Conservation (phyloP, 192 early-diverging fungal genomes). For the Backusella macrospora region DNA sequence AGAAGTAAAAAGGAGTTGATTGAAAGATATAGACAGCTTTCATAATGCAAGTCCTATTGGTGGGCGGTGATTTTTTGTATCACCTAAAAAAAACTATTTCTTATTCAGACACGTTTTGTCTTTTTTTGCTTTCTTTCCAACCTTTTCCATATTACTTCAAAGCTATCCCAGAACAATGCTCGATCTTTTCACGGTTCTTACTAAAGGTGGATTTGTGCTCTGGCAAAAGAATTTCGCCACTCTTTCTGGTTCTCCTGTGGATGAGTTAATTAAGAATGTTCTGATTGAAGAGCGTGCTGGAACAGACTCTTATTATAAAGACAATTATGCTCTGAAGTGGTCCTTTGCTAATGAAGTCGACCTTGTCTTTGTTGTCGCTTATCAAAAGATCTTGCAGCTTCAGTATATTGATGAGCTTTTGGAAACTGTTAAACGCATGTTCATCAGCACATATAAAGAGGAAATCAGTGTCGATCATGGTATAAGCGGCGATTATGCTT, state of each 20-base stretch:
- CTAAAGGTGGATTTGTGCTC: constrained; percentile 86
- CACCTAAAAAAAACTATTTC: constrained; percentile 1
- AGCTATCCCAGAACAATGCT: constrained; percentile 61
- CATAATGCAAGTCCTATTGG: background rate
- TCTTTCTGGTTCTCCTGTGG: constrained; percentile 62
- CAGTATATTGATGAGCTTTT: constrained; percentile 86
- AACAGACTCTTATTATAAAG: constrained; percentile 63
- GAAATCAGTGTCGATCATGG: constrained; percentile 41
- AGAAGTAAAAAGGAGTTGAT: too few species aligned
- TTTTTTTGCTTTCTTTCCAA: constrained; percentile 16
- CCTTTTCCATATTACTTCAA: background rate
- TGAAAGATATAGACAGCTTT: too few species aligned
- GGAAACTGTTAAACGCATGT: constrained; percentile 65
- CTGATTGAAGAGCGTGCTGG: constrained; percentile 75
- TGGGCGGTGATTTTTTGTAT: background rate
- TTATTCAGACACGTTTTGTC: background rate
- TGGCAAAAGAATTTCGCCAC: constrained; percentile 77
- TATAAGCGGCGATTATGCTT: constrained; percentile 32
- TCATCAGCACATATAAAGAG: constrained; percentile 59
- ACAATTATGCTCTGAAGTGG: constrained; percentile 78
- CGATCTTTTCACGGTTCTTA: constrained; percentile 81
- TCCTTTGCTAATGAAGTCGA: constrained; percentile 80
- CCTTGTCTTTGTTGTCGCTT: constrained; percentile 83
- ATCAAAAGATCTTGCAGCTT: constrained; percentile 86
- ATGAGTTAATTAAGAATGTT: constrained; percentile 74